Conservation (phyloP, 345 rosid genomes). For the Eutrema heterophyllum region DNA sequence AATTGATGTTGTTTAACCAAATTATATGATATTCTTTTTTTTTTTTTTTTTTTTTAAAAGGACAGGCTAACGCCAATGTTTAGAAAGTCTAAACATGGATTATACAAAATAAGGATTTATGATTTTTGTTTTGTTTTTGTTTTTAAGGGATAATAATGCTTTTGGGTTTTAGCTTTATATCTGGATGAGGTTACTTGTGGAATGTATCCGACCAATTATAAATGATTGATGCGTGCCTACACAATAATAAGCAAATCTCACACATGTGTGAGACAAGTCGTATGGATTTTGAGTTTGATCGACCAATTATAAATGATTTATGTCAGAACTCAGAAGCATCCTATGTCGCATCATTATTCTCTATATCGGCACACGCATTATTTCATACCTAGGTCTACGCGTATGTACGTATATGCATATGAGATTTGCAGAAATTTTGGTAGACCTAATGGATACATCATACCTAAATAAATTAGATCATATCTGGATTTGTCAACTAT, state of each 20-base stretch:
- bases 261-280: conserved; percentile 28
- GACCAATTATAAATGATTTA: neutral
- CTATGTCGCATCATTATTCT: conserved; percentile 19
- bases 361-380: conserved; percentile 13
- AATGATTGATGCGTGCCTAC: conserved; percentile 17
- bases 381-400: neutral
- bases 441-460: conserved; percentile 10
- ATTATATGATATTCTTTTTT: neutral
- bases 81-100: conserved; percentile 13
- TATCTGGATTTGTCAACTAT: conserved; percentile 26
- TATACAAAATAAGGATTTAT: neutral
- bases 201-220: conserved; percentile 11
- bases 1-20: neutral
- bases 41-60: neutral
- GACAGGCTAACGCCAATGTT: conserved; percentile 13
- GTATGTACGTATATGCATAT: neutral
- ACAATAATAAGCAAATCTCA: conserved; percentile 26
- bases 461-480: neutral
- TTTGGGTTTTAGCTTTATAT: conserved; percentile 5
- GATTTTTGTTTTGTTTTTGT: neutral
- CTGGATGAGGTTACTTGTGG: conserved; percentile 12
- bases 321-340: conserved; percentile 32
- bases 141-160: neutral
- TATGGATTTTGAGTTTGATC: conserved; percentile 24
- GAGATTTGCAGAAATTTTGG: neutral